Conservation (phyloP, 345 rosid species). For the Gossypium herbaceum region DNA sequence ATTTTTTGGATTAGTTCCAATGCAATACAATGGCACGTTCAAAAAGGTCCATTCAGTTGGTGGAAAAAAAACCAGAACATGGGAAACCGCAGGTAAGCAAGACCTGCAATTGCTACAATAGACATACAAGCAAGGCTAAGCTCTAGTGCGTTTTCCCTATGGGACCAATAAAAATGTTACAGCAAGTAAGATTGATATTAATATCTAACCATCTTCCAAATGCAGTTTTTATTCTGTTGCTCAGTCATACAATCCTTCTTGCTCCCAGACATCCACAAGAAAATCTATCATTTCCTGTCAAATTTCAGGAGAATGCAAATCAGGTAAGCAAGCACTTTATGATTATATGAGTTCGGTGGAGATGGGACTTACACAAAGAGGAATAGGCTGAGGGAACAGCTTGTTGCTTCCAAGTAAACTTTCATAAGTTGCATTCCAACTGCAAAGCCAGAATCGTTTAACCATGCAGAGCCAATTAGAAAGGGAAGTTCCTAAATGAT, state of each 20-base stretch:
- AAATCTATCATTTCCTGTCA: slow-evolving; percentile 92
- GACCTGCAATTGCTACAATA: slow-evolving; percentile 3
- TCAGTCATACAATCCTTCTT: slow-evolving; percentile 87
- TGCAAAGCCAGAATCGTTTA: slow-evolving; percentile 33
- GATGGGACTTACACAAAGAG: slow-evolving; percentile 59
- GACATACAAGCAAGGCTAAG: neutral
- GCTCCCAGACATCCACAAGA: slow-evolving; percentile 89
- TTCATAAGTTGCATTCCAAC: slow-evolving; percentile 70
- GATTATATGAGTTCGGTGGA: neutral
- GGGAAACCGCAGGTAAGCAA: neutral
- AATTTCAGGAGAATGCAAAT: slow-evolving; percentile 3
- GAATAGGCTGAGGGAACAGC: slow-evolving; percentile 56
- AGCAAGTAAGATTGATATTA: neutral
- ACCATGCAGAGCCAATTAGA: slow-evolving; percentile 31
- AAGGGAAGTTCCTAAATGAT: slow-evolving; percentile 21
- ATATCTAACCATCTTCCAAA: slow-evolving; percentile 24
- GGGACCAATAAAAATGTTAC: slow-evolving; percentile 6
- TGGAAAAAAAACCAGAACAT: neutral
- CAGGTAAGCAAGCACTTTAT: neutral
- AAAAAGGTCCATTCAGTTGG: neutral
- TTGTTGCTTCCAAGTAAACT: slow-evolving; percentile 57
- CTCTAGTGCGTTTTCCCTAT: slow-evolving; percentile 1
- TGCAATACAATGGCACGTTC: slow-evolving; percentile 3
- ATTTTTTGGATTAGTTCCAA: slow-evolving; percentile 5
- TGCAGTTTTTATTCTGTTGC: slow-evolving; percentile 15